Conservation (phyloP, 2,329 filamentous ascomycete genomes). For the Colletotrichum filicis region DNA sequence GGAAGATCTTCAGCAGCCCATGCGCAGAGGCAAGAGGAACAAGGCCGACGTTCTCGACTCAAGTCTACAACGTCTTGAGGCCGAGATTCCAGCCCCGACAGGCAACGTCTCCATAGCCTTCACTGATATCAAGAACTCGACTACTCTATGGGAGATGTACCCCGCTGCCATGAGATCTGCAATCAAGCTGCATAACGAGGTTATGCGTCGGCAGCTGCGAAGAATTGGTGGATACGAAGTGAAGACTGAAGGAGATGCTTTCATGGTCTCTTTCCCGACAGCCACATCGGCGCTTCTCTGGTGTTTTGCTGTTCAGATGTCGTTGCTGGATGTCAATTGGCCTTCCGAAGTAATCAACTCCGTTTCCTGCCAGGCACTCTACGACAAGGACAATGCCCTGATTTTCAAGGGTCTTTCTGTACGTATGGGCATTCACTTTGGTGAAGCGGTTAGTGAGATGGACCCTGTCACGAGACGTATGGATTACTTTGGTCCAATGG, state of each 20-base stretch:
- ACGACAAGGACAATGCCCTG: slow-evolving; percentile 84
- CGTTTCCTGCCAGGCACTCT: slow-evolving; percentile 82
- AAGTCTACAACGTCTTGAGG: slow-evolving; percentile 85
- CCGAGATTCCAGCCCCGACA: slow-evolving; percentile 90
- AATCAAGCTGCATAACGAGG: slow-evolving; percentile 96
- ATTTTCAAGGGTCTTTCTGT: slow-evolving; percentile 97
- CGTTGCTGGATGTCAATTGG: slow-evolving; percentile 90
- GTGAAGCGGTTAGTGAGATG: slow-evolving; percentile 91
- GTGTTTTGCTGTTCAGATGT: slow-evolving; percentile 94
- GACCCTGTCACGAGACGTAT: slow-evolving; percentile 97
- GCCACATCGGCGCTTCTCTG: slow-evolving; percentile 94
- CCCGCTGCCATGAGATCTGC: slow-evolving; percentile 95
- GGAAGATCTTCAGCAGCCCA: slow-evolving; percentile 74
- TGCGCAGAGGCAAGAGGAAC: slow-evolving; percentile 72
- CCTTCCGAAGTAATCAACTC: slow-evolving; percentile 92
- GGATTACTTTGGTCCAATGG: slow-evolving; percentile 99
- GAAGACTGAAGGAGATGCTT: slow-evolving; percentile 99
- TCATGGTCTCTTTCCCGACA: slow-evolving; percentile 98
- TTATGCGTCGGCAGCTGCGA: slow-evolving; percentile 92
- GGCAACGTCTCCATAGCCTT: slow-evolving; percentile 95
- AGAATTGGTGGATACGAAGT: slow-evolving; percentile 98
- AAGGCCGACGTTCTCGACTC: slow-evolving; percentile 82
- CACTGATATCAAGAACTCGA: slow-evolving; percentile 99
- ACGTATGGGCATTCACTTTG: slow-evolving; percentile 97
- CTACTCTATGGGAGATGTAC: slow-evolving; percentile 94